Percentiles rank a stretch among this genome's conserved stretches.
phyloP scores from a whole-genome alignment of 2,329 filamentous ascomycete genomes.

The Fusarium sp. region DNA sequence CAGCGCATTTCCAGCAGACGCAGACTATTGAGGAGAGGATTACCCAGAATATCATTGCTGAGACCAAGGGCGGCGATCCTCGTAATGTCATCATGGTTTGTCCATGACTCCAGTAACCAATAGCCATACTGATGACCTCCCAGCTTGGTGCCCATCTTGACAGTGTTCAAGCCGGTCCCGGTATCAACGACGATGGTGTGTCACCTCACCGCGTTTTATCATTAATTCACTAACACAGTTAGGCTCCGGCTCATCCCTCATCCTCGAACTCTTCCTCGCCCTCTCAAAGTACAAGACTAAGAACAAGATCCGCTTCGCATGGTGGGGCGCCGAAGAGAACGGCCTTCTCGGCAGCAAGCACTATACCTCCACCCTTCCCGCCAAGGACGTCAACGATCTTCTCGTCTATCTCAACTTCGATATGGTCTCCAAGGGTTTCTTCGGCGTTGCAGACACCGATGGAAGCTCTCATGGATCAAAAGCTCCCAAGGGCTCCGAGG shows the following conservation, averaged over 20 bases:
- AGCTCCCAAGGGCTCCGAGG: slow-evolving; percentile 41
- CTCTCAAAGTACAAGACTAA: slow-evolving; percentile 38
- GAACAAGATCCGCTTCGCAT: slow-evolving; percentile 37
- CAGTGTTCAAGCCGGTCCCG: slow-evolving; percentile 31
- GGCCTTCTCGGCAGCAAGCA: slow-evolving; percentile 32
- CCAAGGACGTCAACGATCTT: slow-evolving; percentile 30
- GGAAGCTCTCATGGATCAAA: slow-evolving; percentile 34
- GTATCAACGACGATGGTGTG: slow-evolving; percentile 33
- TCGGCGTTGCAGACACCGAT: slow-evolving; percentile 38
- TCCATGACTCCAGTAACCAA: rapidly evolving
- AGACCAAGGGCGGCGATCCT: slow-evolving; percentile 28
- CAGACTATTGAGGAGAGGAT: slow-evolving; percentile 36
- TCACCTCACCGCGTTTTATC: rapidly evolving
- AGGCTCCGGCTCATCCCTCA: slow-evolving; percentile 29
- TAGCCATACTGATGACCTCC: rapidly evolving
- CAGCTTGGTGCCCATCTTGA: slow-evolving; percentile 29
- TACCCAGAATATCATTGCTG: slow-evolving; percentile 32
- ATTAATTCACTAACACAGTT: not conserved
- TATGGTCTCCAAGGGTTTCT: slow-evolving; percentile 36
- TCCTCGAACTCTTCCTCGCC: slow-evolving; percentile 31
- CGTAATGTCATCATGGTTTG: slow-evolving; percentile 35
- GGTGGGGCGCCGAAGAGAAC: slow-evolving; percentile 37
- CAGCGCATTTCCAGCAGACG: slow-evolving; percentile 30
- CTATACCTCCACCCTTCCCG: slow-evolving; percentile 16
- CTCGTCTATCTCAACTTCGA: slow-evolving; percentile 37